These are phyloP conservation scores for Aethionema arabicum DNA, from an alignment of 345 rosid genomes.

Conservation along the genomic window DNA sequence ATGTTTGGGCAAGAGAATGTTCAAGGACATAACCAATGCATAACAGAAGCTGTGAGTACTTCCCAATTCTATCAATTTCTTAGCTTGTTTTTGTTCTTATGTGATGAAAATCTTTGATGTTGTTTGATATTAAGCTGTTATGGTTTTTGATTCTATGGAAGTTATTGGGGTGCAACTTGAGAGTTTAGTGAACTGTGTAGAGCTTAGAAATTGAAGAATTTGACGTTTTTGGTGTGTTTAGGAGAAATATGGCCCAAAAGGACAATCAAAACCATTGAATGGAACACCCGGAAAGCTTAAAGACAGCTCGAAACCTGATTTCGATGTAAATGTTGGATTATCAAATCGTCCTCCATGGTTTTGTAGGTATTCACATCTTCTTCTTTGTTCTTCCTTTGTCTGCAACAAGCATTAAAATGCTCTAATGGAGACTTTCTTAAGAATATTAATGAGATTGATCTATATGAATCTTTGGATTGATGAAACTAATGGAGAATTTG, in stretches of 20 bases:
- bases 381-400: background rate
- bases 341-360: conserved; percentile 88
- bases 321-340: conserved; percentile 71
- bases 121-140: background rate
- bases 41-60: conserved; percentile 73
- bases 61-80: background rate
- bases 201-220: conserved; percentile 10
- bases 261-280: conserved; percentile 50
- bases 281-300: conserved; percentile 59
- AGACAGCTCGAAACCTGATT: conserved; percentile 57
- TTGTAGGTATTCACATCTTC: conserved; percentile 64
- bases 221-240: conserved; percentile 29
- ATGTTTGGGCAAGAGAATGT: conserved; percentile 70
- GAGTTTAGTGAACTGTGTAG: background rate
- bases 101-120: too few relatives aligned
- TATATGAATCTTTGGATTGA: conserved; percentile 4
- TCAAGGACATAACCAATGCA: conserved; percentile 86
- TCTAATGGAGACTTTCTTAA: background rate
- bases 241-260: conserved; percentile 98
- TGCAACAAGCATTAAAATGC: background rate
- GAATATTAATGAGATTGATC: background rate
- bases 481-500: conserved; percentile 12
- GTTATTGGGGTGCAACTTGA: background rate
- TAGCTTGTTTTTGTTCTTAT: background rate
- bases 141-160: background rate